Evolutionary conservation across 73 alveolate genomes (phyloP), one percentile per base, ranked within the genome.

Genomic region (Breviolum minutum): DNA sequence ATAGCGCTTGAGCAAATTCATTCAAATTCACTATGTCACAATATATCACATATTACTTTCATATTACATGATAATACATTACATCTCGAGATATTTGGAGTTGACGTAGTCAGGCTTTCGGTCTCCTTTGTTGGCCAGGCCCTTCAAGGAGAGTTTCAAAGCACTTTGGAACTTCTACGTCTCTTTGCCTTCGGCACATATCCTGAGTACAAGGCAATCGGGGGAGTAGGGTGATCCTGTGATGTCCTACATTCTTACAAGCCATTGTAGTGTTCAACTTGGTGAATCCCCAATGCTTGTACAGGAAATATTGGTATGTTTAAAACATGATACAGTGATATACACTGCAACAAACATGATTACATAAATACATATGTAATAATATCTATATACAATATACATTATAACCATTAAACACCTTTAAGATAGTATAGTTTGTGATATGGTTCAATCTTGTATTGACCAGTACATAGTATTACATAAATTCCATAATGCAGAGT

Each of bases 181-280:
- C 88, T 91, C 29, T 91, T 91, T 40, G 97, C 97, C 79, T 91
- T 26, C 19, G 97, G 97, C 66, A 91, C 90, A 76, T 91, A 73
- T 60, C 88, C 90, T 48, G 97, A 91, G 80, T 91, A 91, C 97
- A 91, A 91, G 97, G 97, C 80, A 20, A 8, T 22, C 26, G 12
- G 89, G 24, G 24, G 77, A 68, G 77, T 17, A 68, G 2, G 77
- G 24, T 68, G 77, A 17, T n/a, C n/a, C n/a, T n/a, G n/a, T n/a
- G n/a, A n/a, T n/a, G n/a, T n/a, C n/a, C n/a, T n/a, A n/a, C n/a
- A n/a, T n/a, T 40, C 5, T 40, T 40, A 40, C 3, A 40, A 40
- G 54, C 54, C 54, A 40, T 40, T 40, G 54, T 40, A 40, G 54
- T 40, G 54, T 40, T 40, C 5, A 3, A 40, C 54, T 40, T 40